Evolutionary conservation across 2,329 filamentous ascomycete species (phyloP), one percentile per base, ranked within the genome.

Genomic region (Pseudogymnoascus pannorum): DNA sequence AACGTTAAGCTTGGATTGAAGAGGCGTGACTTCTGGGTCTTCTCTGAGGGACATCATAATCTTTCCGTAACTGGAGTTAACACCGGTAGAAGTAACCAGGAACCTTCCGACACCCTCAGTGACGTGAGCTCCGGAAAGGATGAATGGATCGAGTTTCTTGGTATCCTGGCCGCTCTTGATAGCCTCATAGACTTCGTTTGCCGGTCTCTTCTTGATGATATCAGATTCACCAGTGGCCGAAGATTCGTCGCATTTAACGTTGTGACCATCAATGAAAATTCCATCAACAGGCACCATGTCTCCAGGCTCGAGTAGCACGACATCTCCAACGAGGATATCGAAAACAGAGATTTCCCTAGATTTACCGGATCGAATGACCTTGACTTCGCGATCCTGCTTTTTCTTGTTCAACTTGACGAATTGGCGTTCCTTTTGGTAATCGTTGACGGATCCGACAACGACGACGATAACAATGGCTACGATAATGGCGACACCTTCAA

Each of bases 401-500:
- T 91, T 90, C 72, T 85, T 85, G 74, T 92, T 92, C 63, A 92
- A 76, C 72, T 90, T 91, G 38, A 89, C 87, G 68, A 92, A 92
- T 68, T 91, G 87, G 51, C 87, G 81, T 71, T 92, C 89, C 73
- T 92, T 92, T 69, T 92, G 89, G 81, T 86, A 92, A 70, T 92
- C 89, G 66, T 91, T 92, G 33, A 86, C 76, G n/a, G 89, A 88
- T 64, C 88, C 89, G 18, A 91, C 89, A 18, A 88, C 73, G 3
- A 92, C 87, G 54, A 92, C 89, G 65, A 92, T 86, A 14, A 87
- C 71, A 63, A 92, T 90, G 58, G 89, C 89, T 20, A 87, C 82
- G 44, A 91, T 86, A 65, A 92, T 91, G 6, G 89, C 89, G 9
- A 92, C 85, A 65, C 89, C 89, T 73, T 93, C 89, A 4, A 92